Percentiles rank a stretch among this genome's conserved stretches.
Evolutionary conservation across 2,329 filamentous ascomycete genomes (phyloP).

Genomic region (Penicillium sp.): DNA sequence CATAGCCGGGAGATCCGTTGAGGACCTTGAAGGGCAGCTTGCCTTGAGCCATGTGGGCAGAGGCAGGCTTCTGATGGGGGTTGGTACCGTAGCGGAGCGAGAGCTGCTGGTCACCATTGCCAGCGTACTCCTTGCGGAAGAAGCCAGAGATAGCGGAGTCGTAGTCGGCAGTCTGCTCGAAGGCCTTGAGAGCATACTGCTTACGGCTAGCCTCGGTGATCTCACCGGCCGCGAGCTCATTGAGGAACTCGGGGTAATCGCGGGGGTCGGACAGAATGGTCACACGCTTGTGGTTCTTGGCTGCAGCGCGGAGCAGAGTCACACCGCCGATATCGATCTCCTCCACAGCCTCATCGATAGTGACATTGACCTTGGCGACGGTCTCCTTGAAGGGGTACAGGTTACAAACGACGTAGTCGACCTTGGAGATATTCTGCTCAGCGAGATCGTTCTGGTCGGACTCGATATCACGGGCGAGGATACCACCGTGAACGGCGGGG

Average conservation of each 20-base stretch:
- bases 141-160: slow-evolving; percentile 92
- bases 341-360: slow-evolving; percentile 92
- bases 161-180: slow-evolving; percentile 97
- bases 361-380: slow-evolving; percentile 93
- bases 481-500: slow-evolving; percentile 78
- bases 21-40: slow-evolving; percentile 93
- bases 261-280: slow-evolving; percentile 91
- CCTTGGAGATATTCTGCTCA: slow-evolving; percentile 90
- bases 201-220: slow-evolving; percentile 82
- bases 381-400: slow-evolving; percentile 99
- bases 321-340: slow-evolving; percentile 99
- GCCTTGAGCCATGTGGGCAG: slow-evolving; percentile 70
- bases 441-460: slow-evolving; percentile 96
- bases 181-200: slow-evolving; percentile 91
- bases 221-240: slow-evolving; percentile 80
- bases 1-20: slow-evolving; percentile 84
- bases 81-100: slow-evolving; percentile 92
- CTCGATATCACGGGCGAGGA: slow-evolving; percentile 88
- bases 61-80: slow-evolving; percentile 95
- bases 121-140: slow-evolving; percentile 95
- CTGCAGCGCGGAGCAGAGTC: slow-evolving; percentile 89
- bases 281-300: slow-evolving; percentile 95
- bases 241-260: slow-evolving; percentile 91
- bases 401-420: slow-evolving; percentile 96
- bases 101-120: slow-evolving; percentile 75